These are phyloP conservation scores for Trapa incisa DNA, from an alignment of 345 rosid species.

Conservation along the genomic window DNA sequence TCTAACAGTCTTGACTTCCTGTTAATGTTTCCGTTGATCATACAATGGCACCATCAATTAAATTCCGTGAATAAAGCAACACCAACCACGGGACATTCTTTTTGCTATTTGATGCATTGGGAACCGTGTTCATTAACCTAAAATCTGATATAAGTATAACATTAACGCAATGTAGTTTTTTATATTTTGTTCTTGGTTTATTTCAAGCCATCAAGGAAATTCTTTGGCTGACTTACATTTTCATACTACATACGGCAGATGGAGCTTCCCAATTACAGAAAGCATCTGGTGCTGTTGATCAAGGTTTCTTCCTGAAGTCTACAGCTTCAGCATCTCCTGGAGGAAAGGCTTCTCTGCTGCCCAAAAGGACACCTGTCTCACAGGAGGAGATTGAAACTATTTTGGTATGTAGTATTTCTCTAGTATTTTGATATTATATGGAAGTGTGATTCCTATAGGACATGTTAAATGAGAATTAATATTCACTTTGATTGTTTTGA, in stretches of 20 bases:
- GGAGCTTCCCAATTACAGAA: constrained; percentile 28
- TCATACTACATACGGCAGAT: constrained; percentile 18
- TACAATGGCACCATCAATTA: background rate
- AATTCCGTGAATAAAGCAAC: background rate
- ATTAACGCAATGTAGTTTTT: no score
- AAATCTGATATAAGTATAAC: no score
- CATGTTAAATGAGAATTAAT: no score
- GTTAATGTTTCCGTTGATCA: background rate
- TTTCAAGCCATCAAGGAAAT: background rate
- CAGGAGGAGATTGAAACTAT: constrained; percentile 82
- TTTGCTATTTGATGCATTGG: no score
- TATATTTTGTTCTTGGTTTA: background rate
- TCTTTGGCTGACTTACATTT: background rate
- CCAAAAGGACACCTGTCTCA: constrained; percentile 61
- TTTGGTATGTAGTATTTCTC: constrained; percentile 32
- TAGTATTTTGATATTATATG: background rate
- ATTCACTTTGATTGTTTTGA: background rate
- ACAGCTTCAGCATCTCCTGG: constrained; percentile 31
- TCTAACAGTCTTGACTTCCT: background rate
- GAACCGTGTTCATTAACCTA: no score
- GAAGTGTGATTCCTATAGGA: background rate
- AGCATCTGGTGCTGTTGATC: constrained; percentile 22
- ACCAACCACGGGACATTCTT: no score
- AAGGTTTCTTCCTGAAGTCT: constrained; percentile 41
- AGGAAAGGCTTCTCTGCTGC: constrained; percentile 88